Base-by-base conservation (phyloP, 352 stramenopile species). In the Pythium vanterpoolii region DNA sequence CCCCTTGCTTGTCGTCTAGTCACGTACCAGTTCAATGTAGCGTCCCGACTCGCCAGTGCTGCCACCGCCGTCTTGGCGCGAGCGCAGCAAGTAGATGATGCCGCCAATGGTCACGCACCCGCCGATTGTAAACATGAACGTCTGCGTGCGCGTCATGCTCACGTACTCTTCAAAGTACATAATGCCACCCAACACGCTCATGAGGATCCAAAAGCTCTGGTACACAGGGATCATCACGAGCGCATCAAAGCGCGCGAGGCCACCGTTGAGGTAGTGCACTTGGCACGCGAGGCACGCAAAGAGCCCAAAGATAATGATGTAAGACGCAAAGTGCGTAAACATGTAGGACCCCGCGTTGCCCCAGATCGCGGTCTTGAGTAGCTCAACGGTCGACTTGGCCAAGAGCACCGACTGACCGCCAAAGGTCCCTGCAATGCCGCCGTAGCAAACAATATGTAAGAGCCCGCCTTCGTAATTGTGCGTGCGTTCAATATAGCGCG, bases 121-220 rank as follows among this genome's bases (percentile, higher is more conserved):
- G 21, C 84, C 84, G 58, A 89, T 56, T 4, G 84, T 87, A 65
- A 93, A 93, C 79, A 93, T 91, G 53, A 77, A 64, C 74, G 83
- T 81, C 50, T 90, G 79, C n/a, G 66, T 72, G 4, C 68, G 63
- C 33, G 84, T 90, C 84, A 93, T 93, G 68, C 61, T 88, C 43
- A 89, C 76, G 64, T 93, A 93, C 69, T 97, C 90, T 66, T 95
- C 83, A 66, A 97, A 97, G 71, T 96, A 97, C 73, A 96, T 90
- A 68, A 96, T 90, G 14, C 89, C 90, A 19, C 90, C 89, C n/a
- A 96, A 70, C 39, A 96, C 85, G 52, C 86, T 94, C 68, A 72
- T 95, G 36, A 96, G 68, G 56, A 96, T 97, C 77, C 86, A 96
- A 53, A 96, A 97, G 63, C 77, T 93, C 59, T 97, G 87, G 61